A percentile compares a stretch with the other conserved stretches of the same genome.
Conservation (phyloP, 352 stramenopile genomes). For the Stephanocyclus meneghinianus region DNA sequence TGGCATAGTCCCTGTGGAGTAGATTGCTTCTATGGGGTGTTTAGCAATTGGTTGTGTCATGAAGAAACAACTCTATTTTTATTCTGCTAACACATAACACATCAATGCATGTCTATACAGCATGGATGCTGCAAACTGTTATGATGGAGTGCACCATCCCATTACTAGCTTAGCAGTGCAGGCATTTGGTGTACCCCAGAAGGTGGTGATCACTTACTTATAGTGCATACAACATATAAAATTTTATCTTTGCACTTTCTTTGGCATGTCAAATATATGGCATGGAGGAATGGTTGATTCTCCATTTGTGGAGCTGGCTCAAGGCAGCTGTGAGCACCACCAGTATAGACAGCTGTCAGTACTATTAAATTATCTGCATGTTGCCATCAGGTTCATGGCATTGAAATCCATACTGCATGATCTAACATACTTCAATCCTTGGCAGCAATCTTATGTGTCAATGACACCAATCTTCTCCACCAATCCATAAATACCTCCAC, state of each 20-base stretch:
- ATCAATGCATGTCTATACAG: no score
- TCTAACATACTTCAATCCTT: neutral
- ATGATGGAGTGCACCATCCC: constrained; percentile 15
- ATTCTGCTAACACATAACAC: no score
- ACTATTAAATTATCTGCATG: constrained; percentile 23
- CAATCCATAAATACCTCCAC: no score
- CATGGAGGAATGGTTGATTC: constrained; percentile 8
- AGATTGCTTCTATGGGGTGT: no score
- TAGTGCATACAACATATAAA: constrained; percentile 16
- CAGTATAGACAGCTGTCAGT: constrained; percentile 12
- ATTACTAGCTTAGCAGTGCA: constrained; percentile 2
- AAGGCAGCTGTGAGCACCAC: constrained; percentile 18
- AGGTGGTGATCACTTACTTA: neutral
- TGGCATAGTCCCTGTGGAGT: neutral
- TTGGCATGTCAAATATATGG: constrained; percentile 4
- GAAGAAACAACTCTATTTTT: no score
- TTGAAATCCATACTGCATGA: constrained; percentile 4
- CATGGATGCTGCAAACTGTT: constrained; percentile 17
- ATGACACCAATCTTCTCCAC: constrained; percentile 25
- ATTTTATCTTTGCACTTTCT: constrained; percentile 30
- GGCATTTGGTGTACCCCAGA: constrained; percentile 3
- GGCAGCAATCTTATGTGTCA: constrained; percentile 16
- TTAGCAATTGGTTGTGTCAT: no score
- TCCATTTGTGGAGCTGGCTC: neutral
- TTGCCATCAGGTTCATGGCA: constrained; percentile 10